phyloP scores from a whole-genome alignment of 495 filamentous ascomycete species.

The Lentithecium fluviatile region DNA sequence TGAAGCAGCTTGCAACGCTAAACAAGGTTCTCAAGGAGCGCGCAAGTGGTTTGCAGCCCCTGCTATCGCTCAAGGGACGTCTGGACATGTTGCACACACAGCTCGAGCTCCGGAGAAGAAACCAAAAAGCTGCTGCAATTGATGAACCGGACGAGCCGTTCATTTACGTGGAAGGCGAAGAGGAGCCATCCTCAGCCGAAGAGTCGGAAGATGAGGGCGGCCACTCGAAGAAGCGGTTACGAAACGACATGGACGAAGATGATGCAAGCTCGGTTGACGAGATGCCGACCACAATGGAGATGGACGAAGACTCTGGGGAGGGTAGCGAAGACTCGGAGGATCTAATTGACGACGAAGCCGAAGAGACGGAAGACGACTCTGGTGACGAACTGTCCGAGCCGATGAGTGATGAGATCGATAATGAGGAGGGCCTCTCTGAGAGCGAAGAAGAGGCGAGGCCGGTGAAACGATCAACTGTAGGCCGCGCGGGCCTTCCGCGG shows the following conservation, averaged over 20 bases:
- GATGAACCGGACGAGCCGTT: constrained; percentile 72
- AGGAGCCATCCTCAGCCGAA: constrained; percentile 33
- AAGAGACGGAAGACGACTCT: constrained; percentile 43
- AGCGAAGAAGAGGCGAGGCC: constrained; percentile 31
- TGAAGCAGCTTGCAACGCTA: constrained; percentile 72
- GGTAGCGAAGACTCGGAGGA: constrained; percentile 33
- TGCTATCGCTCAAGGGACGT: constrained; percentile 88
- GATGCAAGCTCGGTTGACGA: constrained; percentile 36
- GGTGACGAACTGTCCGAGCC: constrained; percentile 39
- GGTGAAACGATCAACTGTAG: constrained; percentile 8
- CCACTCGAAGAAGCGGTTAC: constrained; percentile 23
- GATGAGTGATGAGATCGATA: constrained; percentile 35
- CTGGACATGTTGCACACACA: constrained; percentile 89
- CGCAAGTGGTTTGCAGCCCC: constrained; percentile 72
- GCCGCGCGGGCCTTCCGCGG: neutral
- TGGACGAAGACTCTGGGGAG: constrained; percentile 27
- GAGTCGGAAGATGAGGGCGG: constrained; percentile 37
- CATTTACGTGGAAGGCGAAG: constrained; percentile 78
- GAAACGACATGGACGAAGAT: constrained; percentile 27
- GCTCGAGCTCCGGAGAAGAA: constrained; percentile 68
- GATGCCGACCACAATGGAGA: constrained; percentile 37
- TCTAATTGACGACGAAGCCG: constrained; percentile 43
- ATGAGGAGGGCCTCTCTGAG: constrained; percentile 40
- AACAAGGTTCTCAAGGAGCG: constrained; percentile 83
- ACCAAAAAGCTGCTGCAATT: constrained; percentile 50